phyloP scores from a whole-genome alignment of 208 protist genomes.

The Trypanosoma caninum region DNA sequence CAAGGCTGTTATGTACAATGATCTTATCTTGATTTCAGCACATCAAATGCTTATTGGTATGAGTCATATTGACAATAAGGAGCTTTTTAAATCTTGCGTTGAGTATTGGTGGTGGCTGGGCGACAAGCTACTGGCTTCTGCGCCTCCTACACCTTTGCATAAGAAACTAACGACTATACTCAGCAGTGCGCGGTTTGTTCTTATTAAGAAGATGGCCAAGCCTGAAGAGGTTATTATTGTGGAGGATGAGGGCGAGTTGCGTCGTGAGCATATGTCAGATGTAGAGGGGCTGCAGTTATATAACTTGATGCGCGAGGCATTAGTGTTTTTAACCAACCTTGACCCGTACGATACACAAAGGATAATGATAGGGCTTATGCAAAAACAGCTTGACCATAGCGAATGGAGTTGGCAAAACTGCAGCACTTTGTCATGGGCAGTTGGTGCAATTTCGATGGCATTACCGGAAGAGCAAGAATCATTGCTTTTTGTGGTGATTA shows the following conservation, averaged over 20 bases:
- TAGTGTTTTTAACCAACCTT: conserved; percentile 98
- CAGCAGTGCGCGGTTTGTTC: conserved; percentile 89
- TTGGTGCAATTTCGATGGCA: conserved; percentile 97
- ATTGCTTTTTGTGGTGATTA: conserved; percentile 97
- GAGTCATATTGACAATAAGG: conserved; percentile 94
- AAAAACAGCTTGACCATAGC: conserved; percentile 73
- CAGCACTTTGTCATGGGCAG: conserved; percentile 99
- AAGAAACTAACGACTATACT: conserved; percentile 68
- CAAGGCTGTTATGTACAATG: conserved; percentile 83
- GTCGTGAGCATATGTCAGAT: conserved; percentile 96
- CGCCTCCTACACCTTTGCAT: conserved; percentile 44
- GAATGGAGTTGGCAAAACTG: conserved; percentile 97
- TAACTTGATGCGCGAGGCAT: conserved; percentile 95
- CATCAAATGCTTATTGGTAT: conserved; percentile 94
- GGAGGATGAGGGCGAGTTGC: conserved; percentile 97
- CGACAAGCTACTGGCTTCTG: conserved; percentile 45
- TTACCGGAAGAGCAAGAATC: conserved; percentile 97
- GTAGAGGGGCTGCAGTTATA: conserved; percentile 97
- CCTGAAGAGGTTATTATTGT: conserved; percentile 99
- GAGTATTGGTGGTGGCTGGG: conserved; percentile 98
- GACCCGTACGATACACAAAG: conserved; percentile 93
- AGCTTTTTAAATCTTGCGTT: conserved; percentile 99
- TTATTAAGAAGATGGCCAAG: conserved; percentile 98
- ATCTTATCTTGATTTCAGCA: conserved; percentile 63
- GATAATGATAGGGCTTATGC: conserved; percentile 93